phyloP scores from a whole-genome alignment of 2,329 filamentous ascomycete species.

The Fusarium camptoceras region DNA sequence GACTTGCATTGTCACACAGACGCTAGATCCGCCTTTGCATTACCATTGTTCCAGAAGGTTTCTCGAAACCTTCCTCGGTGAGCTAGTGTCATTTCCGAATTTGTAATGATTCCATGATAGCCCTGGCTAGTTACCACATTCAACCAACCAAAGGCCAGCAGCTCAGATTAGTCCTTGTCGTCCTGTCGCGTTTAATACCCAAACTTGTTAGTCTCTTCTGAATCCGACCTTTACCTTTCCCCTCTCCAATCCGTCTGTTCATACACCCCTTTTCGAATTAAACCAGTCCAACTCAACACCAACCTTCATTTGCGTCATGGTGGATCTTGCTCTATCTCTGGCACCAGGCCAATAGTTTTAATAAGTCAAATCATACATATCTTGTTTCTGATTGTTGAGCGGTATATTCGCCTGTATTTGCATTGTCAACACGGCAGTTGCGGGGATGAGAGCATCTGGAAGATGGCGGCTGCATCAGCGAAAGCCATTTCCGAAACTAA shows the following conservation, averaged over 20 bases:
- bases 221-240: constrained; percentile 20
- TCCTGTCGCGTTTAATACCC: constrained; percentile 22
- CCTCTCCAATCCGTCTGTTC: background rate
- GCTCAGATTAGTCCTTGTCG: constrained; percentile 3
- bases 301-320: constrained; percentile 30
- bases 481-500: constrained; percentile 12
- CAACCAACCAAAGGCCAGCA: constrained; percentile 45
- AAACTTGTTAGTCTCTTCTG: constrained; percentile 20
- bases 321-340: constrained; percentile 23
- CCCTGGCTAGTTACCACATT: constrained; percentile 33
- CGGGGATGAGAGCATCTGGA: constrained; percentile 10
- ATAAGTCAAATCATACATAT: background rate
- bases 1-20: constrained; percentile 30
- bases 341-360: constrained; percentile 2
- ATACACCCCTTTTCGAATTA: constrained; percentile 27
- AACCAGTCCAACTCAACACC: background rate
- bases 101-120: constrained; percentile 41
- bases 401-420: constrained; percentile 28
- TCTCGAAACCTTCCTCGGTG: constrained; percentile 53
- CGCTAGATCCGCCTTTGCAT: constrained; percentile 36
- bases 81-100: constrained; percentile 49
- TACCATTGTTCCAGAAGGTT: constrained; percentile 48
- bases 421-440: constrained; percentile 12
- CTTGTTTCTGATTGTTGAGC: constrained; percentile 27
- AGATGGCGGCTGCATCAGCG: constrained; percentile 4